phyloP scores from a whole-genome alignment of 441 rosid genomes.

The Gossypium trilobum region DNA sequence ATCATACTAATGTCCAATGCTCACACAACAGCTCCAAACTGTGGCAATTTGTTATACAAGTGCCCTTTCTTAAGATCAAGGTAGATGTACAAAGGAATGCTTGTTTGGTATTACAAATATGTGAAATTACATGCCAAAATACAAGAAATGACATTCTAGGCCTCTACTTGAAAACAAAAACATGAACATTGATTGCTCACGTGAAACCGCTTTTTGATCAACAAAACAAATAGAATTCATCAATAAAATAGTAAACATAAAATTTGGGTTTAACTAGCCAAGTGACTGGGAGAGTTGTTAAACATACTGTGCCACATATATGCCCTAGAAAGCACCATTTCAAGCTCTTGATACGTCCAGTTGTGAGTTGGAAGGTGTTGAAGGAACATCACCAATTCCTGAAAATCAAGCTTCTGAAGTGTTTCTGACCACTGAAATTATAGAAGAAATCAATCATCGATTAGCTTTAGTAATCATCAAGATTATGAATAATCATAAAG shows the following conservation, averaged over 20 bases:
- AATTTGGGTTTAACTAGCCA: conserved; percentile 42
- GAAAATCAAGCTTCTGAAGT: conserved; percentile 88
- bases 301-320: conserved; percentile 97
- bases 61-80: background rate
- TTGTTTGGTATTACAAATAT: conserved; percentile 16
- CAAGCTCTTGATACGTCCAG: conserved; percentile 86
- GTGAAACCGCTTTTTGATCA: background rate
- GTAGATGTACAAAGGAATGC: conserved; percentile 27
- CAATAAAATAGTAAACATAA: background rate
- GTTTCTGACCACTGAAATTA: conserved; percentile 72
- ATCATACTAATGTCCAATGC: background rate
- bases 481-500: background rate
- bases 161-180: conserved; percentile 6
- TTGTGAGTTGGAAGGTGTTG: conserved; percentile 87
- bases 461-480: background rate
- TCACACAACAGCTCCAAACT: background rate
- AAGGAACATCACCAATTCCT: conserved; percentile 95
- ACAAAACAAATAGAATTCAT: background rate
- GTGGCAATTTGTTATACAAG: background rate
- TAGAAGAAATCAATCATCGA: background rate
- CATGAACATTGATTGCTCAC: conserved; percentile 10
- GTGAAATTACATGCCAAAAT: conserved; percentile 23
- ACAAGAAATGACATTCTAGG: conserved; percentile 10
- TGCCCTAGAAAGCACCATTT: conserved; percentile 84
- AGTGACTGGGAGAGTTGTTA: conserved; percentile 85